Evolutionary conservation across 2,329 filamentous ascomycete genomes (phyloP).

Genomic region (Thelonectria rubi): DNA sequence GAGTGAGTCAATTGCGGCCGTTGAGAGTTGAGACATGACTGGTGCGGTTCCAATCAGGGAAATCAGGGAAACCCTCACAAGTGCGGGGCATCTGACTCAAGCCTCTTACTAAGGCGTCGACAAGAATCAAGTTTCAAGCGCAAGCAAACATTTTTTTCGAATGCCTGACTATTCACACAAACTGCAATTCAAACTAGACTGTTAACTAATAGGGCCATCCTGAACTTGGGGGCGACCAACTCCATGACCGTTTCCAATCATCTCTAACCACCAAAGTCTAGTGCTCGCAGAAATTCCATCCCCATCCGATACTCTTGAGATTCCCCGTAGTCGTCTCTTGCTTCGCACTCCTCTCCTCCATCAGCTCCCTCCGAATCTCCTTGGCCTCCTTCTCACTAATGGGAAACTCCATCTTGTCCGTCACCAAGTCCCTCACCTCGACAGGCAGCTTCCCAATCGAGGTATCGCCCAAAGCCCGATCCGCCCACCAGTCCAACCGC

Average conservation of each 20-base stretch:
- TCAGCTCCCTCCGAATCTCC: conserved; percentile 37
- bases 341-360: conserved; percentile 38
- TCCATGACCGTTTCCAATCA: too few relatives aligned
- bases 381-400: conserved; percentile 38
- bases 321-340: conserved; percentile 9
- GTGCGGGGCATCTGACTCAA: neutral
- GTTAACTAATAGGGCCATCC: too few relatives aligned
- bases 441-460: conserved; percentile 28
- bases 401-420: conserved; percentile 37
- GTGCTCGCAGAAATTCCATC: conserved; percentile 43
- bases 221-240: too few relatives aligned
- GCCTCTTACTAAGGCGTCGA: neutral
- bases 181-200: too few relatives aligned
- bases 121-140: neutral
- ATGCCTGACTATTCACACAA: too few relatives aligned
- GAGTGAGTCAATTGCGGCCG: neutral
- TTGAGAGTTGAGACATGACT: neutral
- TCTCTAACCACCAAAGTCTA: conserved; percentile 8
- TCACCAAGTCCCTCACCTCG: conserved; percentile 36
- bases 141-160: neutral
- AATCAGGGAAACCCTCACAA: neutral
- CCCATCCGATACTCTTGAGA: conserved; percentile 22
- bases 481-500: conserved; percentile 51
- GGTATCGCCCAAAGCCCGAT: neutral
- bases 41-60: neutral